Evolutionary conservation across 2,329 filamentous ascomycete species (phyloP).

Genomic region (Sclerotinia minor): DNA sequence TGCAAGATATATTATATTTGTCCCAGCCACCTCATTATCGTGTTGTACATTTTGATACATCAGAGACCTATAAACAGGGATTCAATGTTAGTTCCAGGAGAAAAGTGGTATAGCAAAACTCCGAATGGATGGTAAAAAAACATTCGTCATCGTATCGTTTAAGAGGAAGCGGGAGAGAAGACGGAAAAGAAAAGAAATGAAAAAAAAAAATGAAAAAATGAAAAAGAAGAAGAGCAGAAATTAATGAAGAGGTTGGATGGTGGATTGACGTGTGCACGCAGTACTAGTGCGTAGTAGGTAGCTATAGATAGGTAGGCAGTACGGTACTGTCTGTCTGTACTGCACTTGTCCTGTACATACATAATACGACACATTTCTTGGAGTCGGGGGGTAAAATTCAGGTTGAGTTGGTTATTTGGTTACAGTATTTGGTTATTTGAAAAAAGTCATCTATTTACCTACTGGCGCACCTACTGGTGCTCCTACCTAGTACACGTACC

Average conservation of each 20-base stretch:
- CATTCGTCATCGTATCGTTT: slow-evolving; percentile 13
- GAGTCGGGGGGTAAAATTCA: too few relatives aligned
- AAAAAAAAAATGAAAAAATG: background rate
- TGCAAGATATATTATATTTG: slow-evolving; percentile 8
- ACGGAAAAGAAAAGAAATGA: background rate
- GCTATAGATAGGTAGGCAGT: too few relatives aligned
- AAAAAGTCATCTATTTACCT: too few relatives aligned
- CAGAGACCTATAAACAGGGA: background rate
- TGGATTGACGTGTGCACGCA: too few relatives aligned
- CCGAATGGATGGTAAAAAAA: background rate
- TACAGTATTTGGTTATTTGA: too few relatives aligned
- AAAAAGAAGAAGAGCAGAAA: slow-evolving; percentile 3
- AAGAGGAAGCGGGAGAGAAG: background rate
- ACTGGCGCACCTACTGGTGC: too few relatives aligned
- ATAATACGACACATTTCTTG: too few relatives aligned
- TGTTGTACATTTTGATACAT: background rate
- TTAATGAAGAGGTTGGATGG: slow-evolving; percentile 25
- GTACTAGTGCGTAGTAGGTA: too few relatives aligned
- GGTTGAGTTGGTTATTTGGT: too few relatives aligned
- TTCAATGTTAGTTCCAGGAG: slow-evolving; percentile 15
- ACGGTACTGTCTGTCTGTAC: too few relatives aligned
- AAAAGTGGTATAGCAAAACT: slow-evolving; percentile 14
- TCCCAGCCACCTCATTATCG: slow-evolving; percentile 24
- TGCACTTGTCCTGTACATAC: too few relatives aligned
- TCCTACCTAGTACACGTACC: too few relatives aligned